Base-by-base conservation (phyloP, 192 early-diverging fungal genomes). In the Coemansia sp. region DNA sequence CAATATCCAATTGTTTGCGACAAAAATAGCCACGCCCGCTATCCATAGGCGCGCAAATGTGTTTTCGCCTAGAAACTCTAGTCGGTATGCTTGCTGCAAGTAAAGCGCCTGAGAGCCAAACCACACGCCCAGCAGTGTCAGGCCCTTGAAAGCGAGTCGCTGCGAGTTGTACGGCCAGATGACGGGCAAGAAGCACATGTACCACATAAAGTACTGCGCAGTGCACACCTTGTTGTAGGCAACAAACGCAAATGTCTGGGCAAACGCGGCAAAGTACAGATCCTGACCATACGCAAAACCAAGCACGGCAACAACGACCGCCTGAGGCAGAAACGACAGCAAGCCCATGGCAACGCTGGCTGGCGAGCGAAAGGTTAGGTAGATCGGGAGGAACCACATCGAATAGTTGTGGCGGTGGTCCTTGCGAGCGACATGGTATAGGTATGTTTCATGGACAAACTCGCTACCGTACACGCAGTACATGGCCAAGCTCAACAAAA, bases 391-490 rank as follows among this genome's bases (percentile, higher is more conserved):
- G 63, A 96, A 99, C 88, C 96, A 99, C 45, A 92, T 71, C 1
- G 96, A 98, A 74, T 97, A 99, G 82, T 99, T 99, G 84, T 99
- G 98, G 4, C 98, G 91, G 65, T 98, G 98, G 77, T 99, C 98
- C 76, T 94, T 94, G 67, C 98, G 92, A 0, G 89, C 92, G 43
- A 98, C 70, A 76, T 99, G 98, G 67, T 98, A 99, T 35, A 97
- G 61, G 68, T 94, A 98, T 0, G 96, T 95, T 62, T 98, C 89
- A 32, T 95, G 77, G 32, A 99, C 51, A 73, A 98, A 98, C 61
- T 94, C 91, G 53, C 84, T 47, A 20, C 93, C 94, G 64, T 98
- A 93, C 79, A 87, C 53, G 47, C 73, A 68, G 59, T 90, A 92
- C 91, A 94, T 93, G n/a, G 85, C 51, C 4, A 74, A 76, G 31